These are phyloP conservation scores for Venturia carpophila DNA, from an alignment of 2,329 filamentous ascomycete species.

Conservation along the genomic window DNA sequence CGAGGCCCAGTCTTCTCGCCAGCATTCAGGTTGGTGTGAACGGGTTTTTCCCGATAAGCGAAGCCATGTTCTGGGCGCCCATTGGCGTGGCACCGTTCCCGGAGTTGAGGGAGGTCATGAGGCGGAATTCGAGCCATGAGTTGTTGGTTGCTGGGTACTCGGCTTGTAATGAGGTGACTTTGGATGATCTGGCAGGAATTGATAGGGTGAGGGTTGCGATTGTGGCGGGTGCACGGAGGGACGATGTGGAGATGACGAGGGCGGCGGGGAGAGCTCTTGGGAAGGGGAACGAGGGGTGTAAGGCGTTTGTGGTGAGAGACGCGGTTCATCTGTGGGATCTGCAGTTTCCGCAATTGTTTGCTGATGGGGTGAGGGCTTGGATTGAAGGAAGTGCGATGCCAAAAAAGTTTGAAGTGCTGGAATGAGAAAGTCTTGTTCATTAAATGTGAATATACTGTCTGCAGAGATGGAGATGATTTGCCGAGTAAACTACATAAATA, in stretches of 20 bases:
- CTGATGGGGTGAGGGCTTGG: slow-evolving; percentile 18
- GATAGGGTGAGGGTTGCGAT: slow-evolving; percentile 15
- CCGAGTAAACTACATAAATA: too few relatives aligned
- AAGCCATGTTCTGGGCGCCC: not conserved
- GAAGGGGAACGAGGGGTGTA: slow-evolving; percentile 10
- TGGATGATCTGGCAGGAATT: slow-evolving; percentile 17
- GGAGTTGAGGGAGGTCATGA: not conserved
- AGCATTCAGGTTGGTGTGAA: not conserved
- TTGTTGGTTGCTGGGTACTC: slow-evolving; percentile 15
- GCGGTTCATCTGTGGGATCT: slow-evolving; percentile 18
- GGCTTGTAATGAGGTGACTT: slow-evolving; percentile 12
- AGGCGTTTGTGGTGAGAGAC: slow-evolving; percentile 17
- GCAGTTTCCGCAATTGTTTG: slow-evolving; percentile 18
- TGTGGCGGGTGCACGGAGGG: slow-evolving; percentile 17
- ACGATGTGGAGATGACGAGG: slow-evolving; percentile 16
- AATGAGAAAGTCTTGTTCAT: not conserved
- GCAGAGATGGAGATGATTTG: too few relatives aligned
- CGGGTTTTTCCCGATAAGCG: not conserved
- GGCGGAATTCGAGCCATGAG: slow-evolving; percentile 14
- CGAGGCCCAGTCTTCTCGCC: not conserved
- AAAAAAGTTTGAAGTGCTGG: slow-evolving; percentile 15
- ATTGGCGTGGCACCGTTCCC: not conserved
- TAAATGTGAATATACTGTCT: too few relatives aligned
- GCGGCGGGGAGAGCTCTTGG: slow-evolving; percentile 14
- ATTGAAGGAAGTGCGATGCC: slow-evolving; percentile 17